These are phyloP conservation scores for Eimeria tenella DNA, from an alignment of 169 alveolate genomes.

Conservation along the genomic window DNA sequence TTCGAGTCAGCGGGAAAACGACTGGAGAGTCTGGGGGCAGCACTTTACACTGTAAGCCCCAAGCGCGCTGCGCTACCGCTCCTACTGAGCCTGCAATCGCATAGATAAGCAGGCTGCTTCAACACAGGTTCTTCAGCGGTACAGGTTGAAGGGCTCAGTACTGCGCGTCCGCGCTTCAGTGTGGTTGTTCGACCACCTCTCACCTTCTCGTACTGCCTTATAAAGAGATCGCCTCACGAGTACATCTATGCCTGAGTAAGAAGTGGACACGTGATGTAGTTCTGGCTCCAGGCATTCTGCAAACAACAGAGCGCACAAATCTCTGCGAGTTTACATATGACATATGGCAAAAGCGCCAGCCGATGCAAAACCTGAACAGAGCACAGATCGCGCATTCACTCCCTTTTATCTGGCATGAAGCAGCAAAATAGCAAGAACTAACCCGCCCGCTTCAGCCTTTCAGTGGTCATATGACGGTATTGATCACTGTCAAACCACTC, in stretches of 20 bases:
- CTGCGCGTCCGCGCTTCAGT: neutral
- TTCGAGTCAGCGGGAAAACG: constrained; percentile 78
- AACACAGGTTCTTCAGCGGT: neutral
- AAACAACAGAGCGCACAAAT: neutral
- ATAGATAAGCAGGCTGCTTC: neutral
- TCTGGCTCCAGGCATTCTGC: constrained; percentile 76
- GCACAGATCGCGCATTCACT: no score
- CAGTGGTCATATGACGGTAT: constrained; percentile 68
- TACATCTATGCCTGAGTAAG: constrained; percentile 74
- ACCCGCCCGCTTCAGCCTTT: constrained; percentile 63
- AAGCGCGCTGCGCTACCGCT: constrained; percentile 57
- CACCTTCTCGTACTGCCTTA: constrained; percentile 71
- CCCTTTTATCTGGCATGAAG: neutral
- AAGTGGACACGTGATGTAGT: constrained; percentile 60
- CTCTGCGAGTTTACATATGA: neutral
- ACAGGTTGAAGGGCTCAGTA: neutral
- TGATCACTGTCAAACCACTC: constrained; percentile 74
- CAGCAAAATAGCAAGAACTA: neutral
- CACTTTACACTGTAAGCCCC: constrained; percentile 79
- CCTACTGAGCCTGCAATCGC: constrained; percentile 52
- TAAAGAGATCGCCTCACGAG: constrained; percentile 72
- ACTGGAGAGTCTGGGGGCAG: constrained; percentile 76
- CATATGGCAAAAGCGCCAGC: neutral
- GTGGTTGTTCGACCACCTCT: neutral
- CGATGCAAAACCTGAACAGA: neutral